A percentile compares a stretch with the other conserved stretches of the same genome.
Conservation (phyloP, 202 grass and related monocot species). For the Elaeis oleifera region DNA sequence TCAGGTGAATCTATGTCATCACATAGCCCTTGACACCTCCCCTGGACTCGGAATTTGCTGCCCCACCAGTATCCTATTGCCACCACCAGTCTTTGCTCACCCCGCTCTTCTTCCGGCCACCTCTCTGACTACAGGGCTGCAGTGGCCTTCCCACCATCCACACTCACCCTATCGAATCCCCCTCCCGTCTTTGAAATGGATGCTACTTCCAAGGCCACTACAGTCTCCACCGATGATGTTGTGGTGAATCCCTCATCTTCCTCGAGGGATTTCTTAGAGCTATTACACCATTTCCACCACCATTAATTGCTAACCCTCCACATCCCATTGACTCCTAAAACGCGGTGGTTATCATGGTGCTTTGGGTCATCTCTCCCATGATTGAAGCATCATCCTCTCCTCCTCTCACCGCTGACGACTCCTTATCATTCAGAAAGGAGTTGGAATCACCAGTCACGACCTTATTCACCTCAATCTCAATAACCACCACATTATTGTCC, state of each 20-base stretch:
- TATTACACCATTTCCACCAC: no score
- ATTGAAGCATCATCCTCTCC: conserved; percentile 46
- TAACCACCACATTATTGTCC: conserved; percentile 20
- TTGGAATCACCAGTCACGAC: background rate
- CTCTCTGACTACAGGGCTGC: background rate
- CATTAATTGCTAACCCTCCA: no score
- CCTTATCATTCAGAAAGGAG: conserved; percentile 17
- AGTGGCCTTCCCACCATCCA: conserved; percentile 27
- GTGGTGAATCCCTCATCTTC: conserved; percentile 33
- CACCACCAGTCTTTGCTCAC: conserved; percentile 39
- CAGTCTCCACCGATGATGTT: conserved; percentile 22
- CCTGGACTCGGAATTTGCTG: conserved; percentile 7
- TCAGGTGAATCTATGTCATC: conserved; percentile 91
- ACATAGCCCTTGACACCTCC: conserved; percentile 76
- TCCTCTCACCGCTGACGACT: conserved; percentile 9
- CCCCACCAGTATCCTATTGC: background rate
- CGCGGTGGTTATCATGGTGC: conserved; percentile 37
- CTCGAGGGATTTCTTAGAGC: conserved; percentile 25
- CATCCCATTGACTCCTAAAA: conserved; percentile 18
- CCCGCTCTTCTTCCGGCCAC: conserved; percentile 11
- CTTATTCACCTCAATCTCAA: conserved; percentile 10
- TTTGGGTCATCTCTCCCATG: conserved; percentile 32
- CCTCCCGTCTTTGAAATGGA: conserved; percentile 12
- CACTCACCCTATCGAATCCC: conserved; percentile 33
- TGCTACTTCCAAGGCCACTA: background rate